A percentile compares a stretch with the other conserved stretches of the same genome.
These are phyloP conservation scores for Xylaria venustula DNA, from an alignment of 495 filamentous ascomycete genomes.

Conservation along the genomic window DNA sequence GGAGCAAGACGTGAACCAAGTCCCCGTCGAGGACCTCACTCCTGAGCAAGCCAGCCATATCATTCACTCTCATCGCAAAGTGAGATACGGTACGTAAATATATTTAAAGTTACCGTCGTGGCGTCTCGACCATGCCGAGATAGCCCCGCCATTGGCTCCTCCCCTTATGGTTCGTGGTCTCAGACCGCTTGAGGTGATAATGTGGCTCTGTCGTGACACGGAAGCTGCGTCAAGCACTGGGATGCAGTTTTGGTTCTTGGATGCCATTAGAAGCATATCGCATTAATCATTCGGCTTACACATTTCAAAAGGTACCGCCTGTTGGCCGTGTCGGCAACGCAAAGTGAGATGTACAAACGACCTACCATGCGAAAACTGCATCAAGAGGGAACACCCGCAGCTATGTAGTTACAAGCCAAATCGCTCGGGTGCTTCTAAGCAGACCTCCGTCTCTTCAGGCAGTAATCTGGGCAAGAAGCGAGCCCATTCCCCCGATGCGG, in stretches of 20 bases:
- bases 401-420: constrained; percentile 74
- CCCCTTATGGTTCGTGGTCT: neutral
- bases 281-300: constrained; percentile 16
- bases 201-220: neutral
- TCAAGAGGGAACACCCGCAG: constrained; percentile 69
- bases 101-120: neutral
- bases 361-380: constrained; percentile 69
- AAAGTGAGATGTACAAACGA: constrained; percentile 77
- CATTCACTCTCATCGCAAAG: constrained; percentile 59
- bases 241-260: neutral
- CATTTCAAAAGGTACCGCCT: constrained; percentile 52
- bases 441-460: constrained; percentile 32
- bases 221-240: neutral
- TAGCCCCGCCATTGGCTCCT: neutral
- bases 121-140: neutral
- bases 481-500: constrained; percentile 45
- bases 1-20: constrained; percentile 34
- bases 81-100: constrained; percentile 53
- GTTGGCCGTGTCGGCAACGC: constrained; percentile 70
- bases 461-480: constrained; percentile 39
- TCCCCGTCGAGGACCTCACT: constrained; percentile 48
- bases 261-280: no score
- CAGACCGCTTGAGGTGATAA: neutral
- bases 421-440: constrained; percentile 53
- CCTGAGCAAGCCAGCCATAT: constrained; percentile 58